These are phyloP conservation scores for Saprolegnia diclina DNA, from an alignment of 352 stramenopile genomes.

Conservation along the genomic window DNA sequence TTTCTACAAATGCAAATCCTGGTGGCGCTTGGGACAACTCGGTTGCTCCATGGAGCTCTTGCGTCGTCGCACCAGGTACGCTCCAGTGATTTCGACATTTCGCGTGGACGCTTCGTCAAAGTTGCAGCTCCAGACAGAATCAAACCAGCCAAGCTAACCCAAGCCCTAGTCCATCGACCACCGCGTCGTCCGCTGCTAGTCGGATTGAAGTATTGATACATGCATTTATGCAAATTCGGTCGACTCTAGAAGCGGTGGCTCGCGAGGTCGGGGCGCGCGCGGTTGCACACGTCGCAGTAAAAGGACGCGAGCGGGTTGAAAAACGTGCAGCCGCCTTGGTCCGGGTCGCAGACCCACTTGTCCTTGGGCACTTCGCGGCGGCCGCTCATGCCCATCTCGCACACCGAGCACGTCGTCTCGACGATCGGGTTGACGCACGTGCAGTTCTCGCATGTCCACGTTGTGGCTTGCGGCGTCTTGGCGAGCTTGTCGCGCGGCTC, in stretches of 20 bases:
- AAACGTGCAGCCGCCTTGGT: conserved; percentile 82
- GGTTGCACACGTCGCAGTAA: conserved; percentile 88
- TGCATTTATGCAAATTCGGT: no score
- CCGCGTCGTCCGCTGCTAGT: background rate
- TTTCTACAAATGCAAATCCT: no score
- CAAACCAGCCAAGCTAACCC: background rate
- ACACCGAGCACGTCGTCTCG: conserved; percentile 72
- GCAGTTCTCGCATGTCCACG: conserved; percentile 78
- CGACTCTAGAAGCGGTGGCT: conserved; percentile 56
- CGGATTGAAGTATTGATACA: conserved; percentile 1
- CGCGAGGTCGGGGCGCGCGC: conserved; percentile 63
- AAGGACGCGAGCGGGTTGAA: conserved; percentile 79
- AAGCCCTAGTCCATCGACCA: background rate
- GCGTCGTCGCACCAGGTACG: background rate
- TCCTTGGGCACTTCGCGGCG: conserved; percentile 68
- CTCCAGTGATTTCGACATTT: background rate
- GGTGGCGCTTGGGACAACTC: no score
- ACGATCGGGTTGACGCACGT: conserved; percentile 80
- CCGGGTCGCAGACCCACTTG: conserved; percentile 80
- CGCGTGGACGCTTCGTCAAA: background rate
- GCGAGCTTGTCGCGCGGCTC: conserved; percentile 38
- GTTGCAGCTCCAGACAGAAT: background rate
- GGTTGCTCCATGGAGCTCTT: no score
- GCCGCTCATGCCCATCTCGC: conserved; percentile 72
- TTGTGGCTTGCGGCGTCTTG: conserved; percentile 31